Evolutionary conservation across 352 stramenopile genomes (phyloP).

Genomic region (Globisporangium iwayamae): DNA sequence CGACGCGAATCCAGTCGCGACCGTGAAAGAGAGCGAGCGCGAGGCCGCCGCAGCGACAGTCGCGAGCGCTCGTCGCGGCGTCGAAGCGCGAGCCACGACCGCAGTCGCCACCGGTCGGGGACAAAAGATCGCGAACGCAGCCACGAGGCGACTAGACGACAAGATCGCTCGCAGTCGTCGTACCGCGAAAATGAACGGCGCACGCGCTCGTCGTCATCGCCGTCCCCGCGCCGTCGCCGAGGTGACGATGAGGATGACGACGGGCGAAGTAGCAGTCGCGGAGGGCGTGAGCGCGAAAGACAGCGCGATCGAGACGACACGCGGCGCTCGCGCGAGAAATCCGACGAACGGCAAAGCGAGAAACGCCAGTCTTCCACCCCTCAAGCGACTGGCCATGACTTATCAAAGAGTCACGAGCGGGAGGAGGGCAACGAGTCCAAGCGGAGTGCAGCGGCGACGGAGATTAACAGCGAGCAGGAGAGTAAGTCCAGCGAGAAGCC

Average conservation of each 20-base stretch:
- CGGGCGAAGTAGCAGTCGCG: neutral
- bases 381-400: neutral
- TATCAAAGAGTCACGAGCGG: neutral
- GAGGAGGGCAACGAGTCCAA: neutral
- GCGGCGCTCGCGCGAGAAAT: constrained; percentile 1
- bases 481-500: neutral
- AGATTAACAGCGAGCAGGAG: neutral
- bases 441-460: neutral
- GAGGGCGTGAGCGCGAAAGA: neutral
- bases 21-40: constrained; percentile 12
- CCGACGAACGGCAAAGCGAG: neutral
- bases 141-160: constrained; percentile 1
- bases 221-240: neutral
- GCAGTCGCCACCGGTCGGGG: neutral
- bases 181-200: neutral
- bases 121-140: constrained; percentile 8
- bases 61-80: constrained; percentile 16
- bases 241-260: neutral
- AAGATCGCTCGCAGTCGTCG: constrained; percentile 4
- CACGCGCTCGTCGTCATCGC: neutral
- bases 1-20: constrained; percentile 21
- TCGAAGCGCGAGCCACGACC: constrained; percentile 10
- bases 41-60: constrained; percentile 4
- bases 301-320: neutral
- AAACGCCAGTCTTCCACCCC: neutral